Evolutionary conservation across 179 eudicot genomes (phyloP), one percentile per base, ranked within the genome.

Genomic region (Heliamphora pulchella): DNA sequence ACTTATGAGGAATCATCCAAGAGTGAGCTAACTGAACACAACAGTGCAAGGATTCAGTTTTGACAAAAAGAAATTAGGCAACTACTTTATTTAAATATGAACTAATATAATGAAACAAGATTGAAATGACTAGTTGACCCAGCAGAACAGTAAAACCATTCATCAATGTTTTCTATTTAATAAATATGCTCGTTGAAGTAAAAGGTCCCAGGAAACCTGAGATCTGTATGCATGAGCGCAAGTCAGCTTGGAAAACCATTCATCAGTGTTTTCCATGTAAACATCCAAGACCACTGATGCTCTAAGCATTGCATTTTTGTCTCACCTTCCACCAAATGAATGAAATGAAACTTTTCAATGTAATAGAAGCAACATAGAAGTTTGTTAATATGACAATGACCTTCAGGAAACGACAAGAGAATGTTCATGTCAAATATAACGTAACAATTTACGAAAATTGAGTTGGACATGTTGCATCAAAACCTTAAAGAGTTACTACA

Each of bases 1-100:
- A 53, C 13, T 59, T 51, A 81, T 66, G 3, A 82, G 81, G 77
- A 67, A 79, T 4, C 50, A 70, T 73, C 69, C 80, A 71, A 44
- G 58, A 77, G 17, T 51, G 72, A 46, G 55, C 48, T 17, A 77
- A 62, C 20, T 13, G 20, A 80, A 57, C 22, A 47, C 47, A 31
- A n/a, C 53, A 53, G 14, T 22, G 18, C 18, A 73, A 55, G 22
- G 50, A 57, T 31, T 31, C 31, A 74, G 65, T 15, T 2, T 50
- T 43, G 51, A 44, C 43, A 20, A 70, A 70, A 70, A 70, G 54
- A 44, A 70, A 46, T 11, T 10, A 70, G 54, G 54, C 0, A 48
- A 3, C 14, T 74, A 20, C 43, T 64, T 64, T 11, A 74, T 55
- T 18, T 17, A 48, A 51, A 72, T 20, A 10, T 53, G 54, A 51